These are phyloP conservation scores for Thalassiosira hispida DNA, from an alignment of 352 stramenopile genomes.

Conservation along the genomic window DNA sequence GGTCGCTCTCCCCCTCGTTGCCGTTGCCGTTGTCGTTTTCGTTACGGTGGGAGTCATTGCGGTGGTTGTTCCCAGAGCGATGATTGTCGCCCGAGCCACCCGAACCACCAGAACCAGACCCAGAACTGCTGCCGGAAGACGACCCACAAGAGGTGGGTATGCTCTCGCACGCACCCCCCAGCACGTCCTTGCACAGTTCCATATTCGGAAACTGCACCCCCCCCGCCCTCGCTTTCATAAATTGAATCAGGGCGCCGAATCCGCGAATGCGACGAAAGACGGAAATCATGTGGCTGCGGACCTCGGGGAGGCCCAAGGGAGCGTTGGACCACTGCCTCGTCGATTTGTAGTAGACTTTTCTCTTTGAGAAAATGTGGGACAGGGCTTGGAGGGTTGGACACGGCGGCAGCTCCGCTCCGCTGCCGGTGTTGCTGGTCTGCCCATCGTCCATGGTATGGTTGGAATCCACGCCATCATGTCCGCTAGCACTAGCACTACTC, in stretches of 20 bases:
- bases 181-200: constrained; percentile 57
- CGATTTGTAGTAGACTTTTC: constrained; percentile 83
- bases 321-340: constrained; percentile 49
- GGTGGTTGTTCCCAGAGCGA: neutral
- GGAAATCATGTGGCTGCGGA: constrained; percentile 75
- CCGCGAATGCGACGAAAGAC: constrained; percentile 68
- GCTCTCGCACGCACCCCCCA: constrained; percentile 48
- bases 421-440: neutral
- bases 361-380: constrained; percentile 75
- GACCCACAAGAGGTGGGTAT: constrained; percentile 8
- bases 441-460: neutral
- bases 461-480: too few species aligned
- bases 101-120: too few species aligned
- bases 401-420: neutral
- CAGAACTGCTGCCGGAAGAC: too few species aligned
- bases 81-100: too few species aligned
- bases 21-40: neutral
- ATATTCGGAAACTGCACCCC: constrained; percentile 50
- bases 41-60: too few species aligned
- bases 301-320: constrained; percentile 57
- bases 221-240: constrained; percentile 43
- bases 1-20: neutral
- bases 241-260: constrained; percentile 63
- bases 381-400: constrained; percentile 59
- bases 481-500: too few species aligned